Conservation (phyloP, 495 filamentous ascomycete genomes). For the Aspergillus leporis region DNA sequence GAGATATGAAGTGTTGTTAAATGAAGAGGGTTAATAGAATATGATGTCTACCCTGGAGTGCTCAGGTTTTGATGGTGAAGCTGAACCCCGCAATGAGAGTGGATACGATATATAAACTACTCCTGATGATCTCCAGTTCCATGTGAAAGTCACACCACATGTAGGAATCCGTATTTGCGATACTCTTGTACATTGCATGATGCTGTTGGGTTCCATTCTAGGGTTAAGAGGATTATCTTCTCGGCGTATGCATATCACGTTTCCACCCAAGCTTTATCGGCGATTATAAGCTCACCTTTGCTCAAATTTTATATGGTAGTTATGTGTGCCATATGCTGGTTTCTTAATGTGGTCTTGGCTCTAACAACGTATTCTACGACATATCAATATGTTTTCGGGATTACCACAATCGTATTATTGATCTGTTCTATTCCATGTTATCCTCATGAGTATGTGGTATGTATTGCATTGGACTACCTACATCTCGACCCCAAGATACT, state of each 20-base stretch:
- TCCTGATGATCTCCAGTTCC: background rate
- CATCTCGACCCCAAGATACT: background rate
- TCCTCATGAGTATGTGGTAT: too few relatives aligned
- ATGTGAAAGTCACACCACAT: background rate
- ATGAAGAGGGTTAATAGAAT: background rate
- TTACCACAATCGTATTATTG: too few relatives aligned
- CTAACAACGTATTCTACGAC: too few relatives aligned
- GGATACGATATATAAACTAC: background rate
- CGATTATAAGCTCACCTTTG: too few relatives aligned
- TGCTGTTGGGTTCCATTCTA: background rate
- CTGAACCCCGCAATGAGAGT: constrained; percentile 3
- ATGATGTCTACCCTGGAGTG: background rate
- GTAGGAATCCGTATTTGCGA: background rate
- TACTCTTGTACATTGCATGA: background rate
- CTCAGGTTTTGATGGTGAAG: background rate
- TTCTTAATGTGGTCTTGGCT: too few relatives aligned
- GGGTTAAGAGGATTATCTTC: background rate
- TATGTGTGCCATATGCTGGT: too few relatives aligned
- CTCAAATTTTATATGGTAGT: too few relatives aligned
- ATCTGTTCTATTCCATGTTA: too few relatives aligned
- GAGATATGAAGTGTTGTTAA: background rate
- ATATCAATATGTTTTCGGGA: too few relatives aligned
- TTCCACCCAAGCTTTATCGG: too few relatives aligned
- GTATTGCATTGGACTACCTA: background rate
- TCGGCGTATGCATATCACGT: background rate